Evolutionary conservation across 805 yeast genomes (phyloP).

Genomic region (Yarrowia yakushimensis): DNA sequence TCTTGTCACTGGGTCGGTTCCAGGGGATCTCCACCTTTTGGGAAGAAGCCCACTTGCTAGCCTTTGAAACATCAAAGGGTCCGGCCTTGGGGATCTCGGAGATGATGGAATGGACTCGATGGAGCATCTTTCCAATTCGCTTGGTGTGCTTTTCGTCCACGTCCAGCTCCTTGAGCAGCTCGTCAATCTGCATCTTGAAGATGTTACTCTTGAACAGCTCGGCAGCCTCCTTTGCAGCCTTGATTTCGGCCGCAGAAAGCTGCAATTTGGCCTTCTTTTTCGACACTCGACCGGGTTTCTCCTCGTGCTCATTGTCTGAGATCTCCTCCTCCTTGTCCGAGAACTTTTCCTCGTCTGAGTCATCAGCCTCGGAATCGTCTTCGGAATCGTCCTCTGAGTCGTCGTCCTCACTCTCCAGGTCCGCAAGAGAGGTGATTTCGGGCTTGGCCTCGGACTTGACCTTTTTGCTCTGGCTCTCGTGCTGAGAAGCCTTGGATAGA

Average conservation of each 20-base stretch:
- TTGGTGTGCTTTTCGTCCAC: constrained; percentile 65
- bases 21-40: constrained; percentile 62
- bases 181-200: constrained; percentile 93
- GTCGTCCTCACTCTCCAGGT: constrained; percentile 22
- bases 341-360: background rate
- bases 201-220: constrained; percentile 93
- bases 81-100: constrained; percentile 57
- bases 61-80: constrained; percentile 53
- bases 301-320: constrained; percentile 26
- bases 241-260: constrained; percentile 71
- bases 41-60: constrained; percentile 48
- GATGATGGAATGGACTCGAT: constrained; percentile 64
- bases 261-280: constrained; percentile 28
- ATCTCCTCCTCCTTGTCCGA: constrained; percentile 12
- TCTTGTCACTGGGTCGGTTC: constrained; percentile 66
- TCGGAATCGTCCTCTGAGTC: constrained; percentile 10
- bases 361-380: constrained; percentile 8
- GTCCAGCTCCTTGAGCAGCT: constrained; percentile 73
- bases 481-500: background rate
- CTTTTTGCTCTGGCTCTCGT: background rate
- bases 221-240: constrained; percentile 88
- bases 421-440: constrained; percentile 24
- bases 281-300: constrained; percentile 26
- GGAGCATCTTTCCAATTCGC: constrained; percentile 70
- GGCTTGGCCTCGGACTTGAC: constrained; percentile 1